Evolutionary conservation across 2,329 filamentous ascomycete species (phyloP).

Genomic region (Aspergillus costaricaensis): DNA sequence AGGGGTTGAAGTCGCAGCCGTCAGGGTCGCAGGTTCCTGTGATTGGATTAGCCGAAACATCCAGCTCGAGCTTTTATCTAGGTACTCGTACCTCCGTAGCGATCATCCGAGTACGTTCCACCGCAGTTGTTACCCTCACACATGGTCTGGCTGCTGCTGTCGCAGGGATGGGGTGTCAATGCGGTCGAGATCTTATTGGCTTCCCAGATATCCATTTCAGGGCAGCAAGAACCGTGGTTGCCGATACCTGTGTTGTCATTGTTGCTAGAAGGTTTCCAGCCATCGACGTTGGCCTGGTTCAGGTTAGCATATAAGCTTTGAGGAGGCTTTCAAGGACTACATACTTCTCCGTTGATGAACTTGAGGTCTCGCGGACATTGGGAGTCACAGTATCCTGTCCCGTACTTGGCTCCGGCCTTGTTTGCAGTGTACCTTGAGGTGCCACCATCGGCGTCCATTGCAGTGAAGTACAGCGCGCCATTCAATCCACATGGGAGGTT

Average conservation of each 20-base stretch:
- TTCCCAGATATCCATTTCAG: conserved; percentile 71
- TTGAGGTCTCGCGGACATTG: conserved; percentile 57
- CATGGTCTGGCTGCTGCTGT: conserved; percentile 48
- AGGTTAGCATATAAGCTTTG: conserved; percentile 7
- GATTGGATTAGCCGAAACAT: neutral
- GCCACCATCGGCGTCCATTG: conserved; percentile 64
- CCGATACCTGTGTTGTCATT: conserved; percentile 58
- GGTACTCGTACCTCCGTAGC: conserved; percentile 47
- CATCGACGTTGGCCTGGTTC: conserved; percentile 54
- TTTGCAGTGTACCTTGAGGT: conserved; percentile 52
- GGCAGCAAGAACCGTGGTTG: conserved; percentile 61
- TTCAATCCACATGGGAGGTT: conserved; percentile 69
- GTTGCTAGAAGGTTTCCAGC: conserved; percentile 53
- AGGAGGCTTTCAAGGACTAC: neutral
- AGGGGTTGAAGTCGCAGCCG: conserved; percentile 71
- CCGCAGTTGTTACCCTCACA: conserved; percentile 57
- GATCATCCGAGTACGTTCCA: conserved; percentile 52
- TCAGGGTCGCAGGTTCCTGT: conserved; percentile 65
- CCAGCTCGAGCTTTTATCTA: neutral
- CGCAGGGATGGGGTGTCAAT: conserved; percentile 66
- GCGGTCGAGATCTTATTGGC: conserved; percentile 66
- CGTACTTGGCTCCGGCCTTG: conserved; percentile 60
- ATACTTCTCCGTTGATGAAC: conserved; percentile 40
- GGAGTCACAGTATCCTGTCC: conserved; percentile 65
- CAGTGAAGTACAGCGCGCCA: conserved; percentile 66